Percentiles rank a stretch among this genome's conserved stretches.
Conservation (phyloP, 1,139 yeast species). For the Pichia sp. region DNA sequence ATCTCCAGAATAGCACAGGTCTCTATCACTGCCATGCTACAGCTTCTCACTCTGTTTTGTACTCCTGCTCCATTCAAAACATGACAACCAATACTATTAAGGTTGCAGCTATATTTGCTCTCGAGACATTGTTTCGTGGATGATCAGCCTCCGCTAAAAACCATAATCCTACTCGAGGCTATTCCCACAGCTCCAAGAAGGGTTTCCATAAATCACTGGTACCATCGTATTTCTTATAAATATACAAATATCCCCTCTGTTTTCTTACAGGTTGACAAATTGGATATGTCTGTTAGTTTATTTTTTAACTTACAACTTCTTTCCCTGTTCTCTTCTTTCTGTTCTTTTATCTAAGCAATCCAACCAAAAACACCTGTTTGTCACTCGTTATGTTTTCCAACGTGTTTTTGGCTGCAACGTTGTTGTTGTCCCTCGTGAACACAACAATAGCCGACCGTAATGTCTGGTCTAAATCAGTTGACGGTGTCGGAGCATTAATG, state of each 20-base stretch:
- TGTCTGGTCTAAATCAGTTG: conserved; percentile 1
- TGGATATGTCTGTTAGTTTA: not conserved
- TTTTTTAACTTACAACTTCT: not conserved
- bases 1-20: not conserved
- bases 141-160: too few species aligned
- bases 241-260: not conserved
- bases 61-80: too few species aligned
- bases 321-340: not conserved
- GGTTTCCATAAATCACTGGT: too few species aligned
- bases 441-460: conserved; percentile 2
- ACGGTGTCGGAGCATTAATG: conserved; percentile 1
- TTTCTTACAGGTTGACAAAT: not conserved
- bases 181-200: too few species aligned
- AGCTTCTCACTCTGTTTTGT: too few species aligned
- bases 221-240: not conserved
- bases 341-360: not conserved
- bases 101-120: not conserved
- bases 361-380: not conserved
- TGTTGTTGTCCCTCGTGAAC: conserved; percentile 6
- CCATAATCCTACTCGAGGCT: too few species aligned
- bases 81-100: too few species aligned
- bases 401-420: conserved; percentile 4
- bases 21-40: too few species aligned
- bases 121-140: too few species aligned
- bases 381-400: conserved; percentile 8